phyloP scores from a whole-genome alignment of 495 filamentous ascomycete genomes.

The Daldinia concentrica region DNA sequence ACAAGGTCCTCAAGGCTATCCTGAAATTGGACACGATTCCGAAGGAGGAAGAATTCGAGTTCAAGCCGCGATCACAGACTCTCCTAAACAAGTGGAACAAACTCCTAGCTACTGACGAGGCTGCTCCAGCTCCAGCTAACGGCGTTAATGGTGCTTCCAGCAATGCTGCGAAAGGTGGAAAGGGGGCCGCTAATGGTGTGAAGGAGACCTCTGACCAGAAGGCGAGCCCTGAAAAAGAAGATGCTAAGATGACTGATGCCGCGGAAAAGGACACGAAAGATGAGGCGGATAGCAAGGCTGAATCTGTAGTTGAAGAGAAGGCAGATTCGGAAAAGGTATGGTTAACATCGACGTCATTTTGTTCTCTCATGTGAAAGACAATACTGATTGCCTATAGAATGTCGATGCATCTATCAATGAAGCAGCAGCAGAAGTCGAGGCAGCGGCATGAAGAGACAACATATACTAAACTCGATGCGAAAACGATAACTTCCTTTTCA shows the following conservation, averaged over 20 bases:
- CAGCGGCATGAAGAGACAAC: constrained; percentile 31
- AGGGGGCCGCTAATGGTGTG: constrained; percentile 63
- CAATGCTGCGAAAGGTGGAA: constrained; percentile 56
- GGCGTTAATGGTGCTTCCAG: constrained; percentile 53
- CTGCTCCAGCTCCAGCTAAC: constrained; percentile 52
- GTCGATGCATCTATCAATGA: constrained; percentile 20
- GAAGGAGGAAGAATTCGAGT: constrained; percentile 82
- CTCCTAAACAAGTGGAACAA: constrained; percentile 86
- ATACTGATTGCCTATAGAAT: constrained; percentile 27
- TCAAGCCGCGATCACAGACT: constrained; percentile 78
- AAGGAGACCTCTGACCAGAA: constrained; percentile 62
- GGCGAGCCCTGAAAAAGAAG: constrained; percentile 55
- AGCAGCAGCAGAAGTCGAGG: constrained; percentile 28
- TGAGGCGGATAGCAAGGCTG: constrained; percentile 41
- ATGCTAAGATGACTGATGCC: constrained; percentile 46
- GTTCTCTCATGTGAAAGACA: not conserved
- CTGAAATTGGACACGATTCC: constrained; percentile 84
- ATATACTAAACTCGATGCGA: constrained; percentile 14
- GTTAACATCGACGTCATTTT: not conserved
- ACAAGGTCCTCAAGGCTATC: constrained; percentile 92
- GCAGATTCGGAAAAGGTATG: constrained; percentile 49
- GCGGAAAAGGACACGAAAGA: constrained; percentile 51
- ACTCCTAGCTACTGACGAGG: constrained; percentile 67
- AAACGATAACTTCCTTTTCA: constrained; percentile 14
- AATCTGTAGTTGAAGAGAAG: constrained; percentile 41